phyloP scores from a whole-genome alignment of 192 early-diverging fungal species.

The Backusella parvicylindrica region DNA sequence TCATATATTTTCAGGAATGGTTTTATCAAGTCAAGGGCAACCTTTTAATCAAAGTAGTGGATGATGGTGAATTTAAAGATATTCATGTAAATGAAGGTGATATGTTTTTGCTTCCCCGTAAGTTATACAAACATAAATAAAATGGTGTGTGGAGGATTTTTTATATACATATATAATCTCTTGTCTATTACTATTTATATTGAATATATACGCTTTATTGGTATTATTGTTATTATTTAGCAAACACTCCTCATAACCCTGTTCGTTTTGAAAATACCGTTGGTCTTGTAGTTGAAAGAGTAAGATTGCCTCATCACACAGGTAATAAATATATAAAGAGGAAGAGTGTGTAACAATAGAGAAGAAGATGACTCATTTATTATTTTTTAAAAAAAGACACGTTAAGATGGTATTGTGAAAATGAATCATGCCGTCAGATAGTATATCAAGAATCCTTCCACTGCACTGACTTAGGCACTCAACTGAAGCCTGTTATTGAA shows the following conservation, averaged over 20 bases:
- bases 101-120: slow-evolving; percentile 93
- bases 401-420: slow-evolving; percentile 93
- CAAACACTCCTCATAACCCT: slow-evolving; percentile 92
- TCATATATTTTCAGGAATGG: slow-evolving; percentile 71
- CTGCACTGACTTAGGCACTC: slow-evolving; percentile 84
- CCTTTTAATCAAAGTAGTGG: slow-evolving; percentile 90
- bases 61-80: slow-evolving; percentile 74
- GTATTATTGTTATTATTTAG: slow-evolving; percentile 34
- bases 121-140: slow-evolving; percentile 1
- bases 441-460: slow-evolving; percentile 91
- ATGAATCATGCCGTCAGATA: slow-evolving; percentile 60
- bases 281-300: slow-evolving; percentile 94
- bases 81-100: slow-evolving; percentile 88
- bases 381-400: slow-evolving; percentile 55
- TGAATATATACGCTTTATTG: background rate
- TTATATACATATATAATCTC: background rate
- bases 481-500: slow-evolving; percentile 92
- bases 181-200: background rate
- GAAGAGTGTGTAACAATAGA: background rate
- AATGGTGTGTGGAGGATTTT: background rate
- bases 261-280: slow-evolving; percentile 91
- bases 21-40: slow-evolving; percentile 94
- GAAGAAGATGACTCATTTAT: slow-evolving; percentile 4
- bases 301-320: slow-evolving; percentile 64
- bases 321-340: slow-evolving; percentile 41